phyloP scores from a whole-genome alignment of 139 green algal genomes.

The Gonium pectorale region DNA sequence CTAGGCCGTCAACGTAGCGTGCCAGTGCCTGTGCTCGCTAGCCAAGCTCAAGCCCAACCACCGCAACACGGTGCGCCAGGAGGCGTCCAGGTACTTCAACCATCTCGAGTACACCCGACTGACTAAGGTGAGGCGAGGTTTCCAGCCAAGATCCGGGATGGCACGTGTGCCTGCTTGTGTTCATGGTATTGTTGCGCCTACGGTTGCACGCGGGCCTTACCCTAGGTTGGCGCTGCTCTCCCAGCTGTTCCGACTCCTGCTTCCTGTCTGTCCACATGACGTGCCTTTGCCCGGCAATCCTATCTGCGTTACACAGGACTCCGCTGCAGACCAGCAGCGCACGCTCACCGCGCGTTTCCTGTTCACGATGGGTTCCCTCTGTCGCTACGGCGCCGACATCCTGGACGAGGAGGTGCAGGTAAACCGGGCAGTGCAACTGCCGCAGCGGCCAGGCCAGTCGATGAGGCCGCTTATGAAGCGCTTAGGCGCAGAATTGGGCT shows the following conservation, averaged over 20 bases:
- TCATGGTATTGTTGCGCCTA: no score
- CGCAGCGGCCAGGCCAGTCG: background rate
- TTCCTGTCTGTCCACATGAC: no score
- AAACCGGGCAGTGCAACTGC: background rate
- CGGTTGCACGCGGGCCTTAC: no score
- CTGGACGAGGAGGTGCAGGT: constrained; percentile 59
- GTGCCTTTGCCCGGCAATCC: no score
- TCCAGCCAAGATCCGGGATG: no score
- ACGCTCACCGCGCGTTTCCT: constrained; percentile 63
- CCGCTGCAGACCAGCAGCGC: background rate
- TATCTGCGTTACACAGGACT: no score
- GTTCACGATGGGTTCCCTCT: constrained; percentile 83
- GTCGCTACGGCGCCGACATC: constrained; percentile 65
- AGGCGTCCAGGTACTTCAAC: constrained; percentile 7
- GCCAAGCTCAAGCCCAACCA: constrained; percentile 36
- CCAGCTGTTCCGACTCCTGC: no score
- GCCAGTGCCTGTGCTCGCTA: constrained; percentile 65
- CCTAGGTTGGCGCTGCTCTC: background rate
- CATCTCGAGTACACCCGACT: constrained; percentile 52
- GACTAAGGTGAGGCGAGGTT: background rate
- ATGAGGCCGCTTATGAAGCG: no score
- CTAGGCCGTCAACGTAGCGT: constrained; percentile 65
- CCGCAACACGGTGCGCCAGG: background rate
- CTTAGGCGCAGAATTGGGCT: no score
- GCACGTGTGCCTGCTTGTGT: no score